Percentiles rank a stretch among this genome's conserved stretches.
phyloP scores from a whole-genome alignment of 2,329 filamentous ascomycete species.

The Chrysosporium queenslandicum region DNA sequence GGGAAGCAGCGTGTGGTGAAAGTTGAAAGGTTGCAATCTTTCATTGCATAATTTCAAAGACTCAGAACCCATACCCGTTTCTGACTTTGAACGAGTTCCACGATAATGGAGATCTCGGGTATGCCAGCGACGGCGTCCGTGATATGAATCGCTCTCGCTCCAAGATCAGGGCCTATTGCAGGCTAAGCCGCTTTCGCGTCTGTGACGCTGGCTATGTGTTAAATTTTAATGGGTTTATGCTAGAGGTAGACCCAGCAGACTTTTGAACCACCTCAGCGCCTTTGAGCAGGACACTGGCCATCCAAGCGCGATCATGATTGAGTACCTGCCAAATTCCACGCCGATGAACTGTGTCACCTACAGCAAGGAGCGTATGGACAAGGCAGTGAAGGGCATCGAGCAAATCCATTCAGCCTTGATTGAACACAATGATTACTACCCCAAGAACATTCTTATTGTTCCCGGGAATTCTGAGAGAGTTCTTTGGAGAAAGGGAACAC shows the following conservation, averaged over 20 bases:
- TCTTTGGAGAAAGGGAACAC: slow-evolving; percentile 15
- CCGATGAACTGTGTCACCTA: slow-evolving; percentile 16
- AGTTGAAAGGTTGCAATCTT: slow-evolving; percentile 14
- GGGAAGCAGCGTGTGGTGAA: slow-evolving; percentile 16
- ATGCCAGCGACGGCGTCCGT: slow-evolving; percentile 16
- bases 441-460: slow-evolving; percentile 17
- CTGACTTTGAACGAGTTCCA: slow-evolving; percentile 14
- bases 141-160: slow-evolving; percentile 17
- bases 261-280: slow-evolving; percentile 11
- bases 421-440: slow-evolving; percentile 18
- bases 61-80: not conserved
- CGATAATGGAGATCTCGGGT: slow-evolving; percentile 16
- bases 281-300: slow-evolving; percentile 8
- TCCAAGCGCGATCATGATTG: slow-evolving; percentile 15
- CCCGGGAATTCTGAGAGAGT: slow-evolving; percentile 15
- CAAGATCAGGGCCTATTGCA: slow-evolving; percentile 16
- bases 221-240: slow-evolving; percentile 15
- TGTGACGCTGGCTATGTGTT: slow-evolving; percentile 14
- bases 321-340: slow-evolving; percentile 16
- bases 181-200: slow-evolving; percentile 14
- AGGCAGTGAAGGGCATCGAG: slow-evolving; percentile 14
- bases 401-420: slow-evolving; percentile 16
- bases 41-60: not conserved
- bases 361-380: slow-evolving; percentile 14
- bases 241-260: slow-evolving; percentile 7